Evolutionary conservation across 78 protist species (phyloP), one percentile per base, ranked within the genome.

Genomic region (Dictyostelium capitatum): DNA sequence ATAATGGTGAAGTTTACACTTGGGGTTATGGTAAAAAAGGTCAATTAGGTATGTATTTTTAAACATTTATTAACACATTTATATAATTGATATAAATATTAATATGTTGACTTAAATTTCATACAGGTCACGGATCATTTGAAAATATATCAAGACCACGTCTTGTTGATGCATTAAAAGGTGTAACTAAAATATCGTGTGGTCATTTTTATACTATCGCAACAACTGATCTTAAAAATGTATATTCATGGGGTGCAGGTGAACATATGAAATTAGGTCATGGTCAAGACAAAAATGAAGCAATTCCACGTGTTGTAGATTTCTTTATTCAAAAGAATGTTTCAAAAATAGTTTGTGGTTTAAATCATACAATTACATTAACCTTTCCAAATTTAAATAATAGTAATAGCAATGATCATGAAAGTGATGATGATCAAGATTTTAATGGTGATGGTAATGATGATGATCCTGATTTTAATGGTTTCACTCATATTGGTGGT

Each of bases 181-280:
- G 95, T 32, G 87, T 92, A 11, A 80, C 57, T 7, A 54, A 72
- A 32, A 80, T 92, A 12, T 56, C 83, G 1, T 92, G 95, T 72
- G 95, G 95, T 53, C 92, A 74, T 41, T 77, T 37, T 56, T 89
- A 92, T 53, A 80, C 95, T 0, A 75, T 92, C 30, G 95, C 83
- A 5, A 80, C 81, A 20, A 72, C 83, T 2, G 91, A 92, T 46
- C 54, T 92, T 19, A 78, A 83, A 30, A 83, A 53, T 56, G 84
- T 92, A 6, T 92, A 83, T 57, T 30, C 79, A 20, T 92, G 95
- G 95, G 95, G 95, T 20, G 50, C 43, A 23, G 95, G 95, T 50
- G 90, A 79, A 32, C 90, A 92, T 51, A 79, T 80, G 89, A 78
- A 82, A 67, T 81, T 92, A 14, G 95, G 95, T 8, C 83, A 72